Evolutionary conservation across 2,329 filamentous ascomycete genomes (phyloP).

Genomic region (Pseudonectria buxi): DNA sequence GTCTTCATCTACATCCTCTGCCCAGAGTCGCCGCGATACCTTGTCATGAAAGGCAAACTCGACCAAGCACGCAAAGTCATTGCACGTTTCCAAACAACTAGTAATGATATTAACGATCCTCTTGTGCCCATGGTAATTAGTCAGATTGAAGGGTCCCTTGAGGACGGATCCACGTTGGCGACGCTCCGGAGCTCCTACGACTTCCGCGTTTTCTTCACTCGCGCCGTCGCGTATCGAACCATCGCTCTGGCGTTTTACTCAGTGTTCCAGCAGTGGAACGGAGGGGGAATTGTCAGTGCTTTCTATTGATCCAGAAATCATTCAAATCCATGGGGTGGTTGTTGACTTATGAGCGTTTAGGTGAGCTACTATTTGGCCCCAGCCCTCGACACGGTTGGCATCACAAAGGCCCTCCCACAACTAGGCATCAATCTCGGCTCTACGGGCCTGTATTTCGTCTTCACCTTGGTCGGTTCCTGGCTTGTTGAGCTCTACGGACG

Average conservation of each 20-base stretch:
- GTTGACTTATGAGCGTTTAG: too few relatives aligned
- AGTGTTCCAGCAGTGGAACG: constrained; percentile 15
- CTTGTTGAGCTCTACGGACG: constrained; percentile 14
- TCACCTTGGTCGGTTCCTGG: constrained; percentile 15
- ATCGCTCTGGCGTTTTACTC: constrained; percentile 12
- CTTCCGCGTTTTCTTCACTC: constrained; percentile 17
- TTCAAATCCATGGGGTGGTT: too few relatives aligned
- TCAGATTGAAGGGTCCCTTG: constrained; percentile 18
- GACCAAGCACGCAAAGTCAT: constrained; percentile 15
- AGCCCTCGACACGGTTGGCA: constrained; percentile 11
- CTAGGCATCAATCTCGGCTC: constrained; percentile 15
- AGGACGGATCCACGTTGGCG: constrained; percentile 3
- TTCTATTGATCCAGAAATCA: too few relatives aligned
- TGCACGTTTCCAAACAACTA: constrained; percentile 12
- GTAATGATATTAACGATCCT: constrained; percentile 13
- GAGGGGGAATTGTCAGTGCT: constrained; percentile 2
- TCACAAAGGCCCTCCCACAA: constrained; percentile 9
- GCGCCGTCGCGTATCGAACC: constrained; percentile 10
- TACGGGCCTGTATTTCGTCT: constrained; percentile 16
- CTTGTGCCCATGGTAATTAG: constrained; percentile 12
- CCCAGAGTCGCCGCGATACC: constrained; percentile 17
- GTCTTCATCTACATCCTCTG: constrained; percentile 14
- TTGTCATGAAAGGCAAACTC: constrained; percentile 17
- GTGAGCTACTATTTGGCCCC: constrained; percentile 15
- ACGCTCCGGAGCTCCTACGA: constrained; percentile 12